Base-by-base conservation (phyloP, 306 rosid genomes). In the Pachyrhizus erosus region DNA sequence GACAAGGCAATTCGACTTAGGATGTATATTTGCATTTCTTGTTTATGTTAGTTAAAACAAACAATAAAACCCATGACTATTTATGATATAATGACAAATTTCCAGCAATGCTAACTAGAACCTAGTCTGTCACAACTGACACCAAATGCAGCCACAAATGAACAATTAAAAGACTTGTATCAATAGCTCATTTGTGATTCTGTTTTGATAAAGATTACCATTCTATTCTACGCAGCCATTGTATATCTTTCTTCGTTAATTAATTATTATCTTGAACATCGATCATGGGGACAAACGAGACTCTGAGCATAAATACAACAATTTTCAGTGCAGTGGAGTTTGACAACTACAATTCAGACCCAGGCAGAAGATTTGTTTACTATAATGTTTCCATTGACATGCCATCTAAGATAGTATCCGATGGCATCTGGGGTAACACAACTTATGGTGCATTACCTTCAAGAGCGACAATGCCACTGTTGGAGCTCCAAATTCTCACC, bases 401-500 rank as follows among this genome's bases (percentile, higher is more conserved):
- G 29, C 87, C 87, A 9, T 43, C 83, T 0, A 52, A 9, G 14
- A 3, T 78, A 39, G 29, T 43, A 29, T 84, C 83, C 0, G 87
- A 84, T 49, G 87, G 87, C 34, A 17, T 78, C n/a, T 84, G 87
- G 73, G 43, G 65, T 20, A 1, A 61, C 3, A 1, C 5, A 4
- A 0, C 0, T n/a, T 0, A 5, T 45, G 73, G 20, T 0, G 17
- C 43, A 46, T 31, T 48, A 2, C 84, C 65, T 31, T 15, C 12
- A 11, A 1, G 10, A 0, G 2, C 83, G 0, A 29, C 73, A 26
- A 2, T 78, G 48, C 85, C 91, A n/a, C 45, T 82, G 29, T 65
- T 92, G 15, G 80, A 92, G 86, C 1, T 84, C 21, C 91, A 88
- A 70, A 85, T 91, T 51, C 1, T 75, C 18, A 3, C 83, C 4